A percentile compares a stretch with the other conserved stretches of the same genome.
Evolutionary conservation across 345 rosid species (phyloP).

Genomic region (Lumnitzera racemosa): DNA sequence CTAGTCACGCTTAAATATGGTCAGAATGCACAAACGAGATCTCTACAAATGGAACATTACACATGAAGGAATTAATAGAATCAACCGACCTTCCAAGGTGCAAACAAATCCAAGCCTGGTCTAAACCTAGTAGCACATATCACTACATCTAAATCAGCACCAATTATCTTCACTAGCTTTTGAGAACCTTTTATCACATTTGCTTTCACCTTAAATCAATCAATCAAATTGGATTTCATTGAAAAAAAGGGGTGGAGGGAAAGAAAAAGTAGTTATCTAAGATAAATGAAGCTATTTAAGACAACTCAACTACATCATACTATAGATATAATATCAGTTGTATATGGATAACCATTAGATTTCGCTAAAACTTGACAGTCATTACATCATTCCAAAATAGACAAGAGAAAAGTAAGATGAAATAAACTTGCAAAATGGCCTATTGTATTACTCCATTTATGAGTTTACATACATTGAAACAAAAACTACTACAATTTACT

Average conservation of each 20-base stretch:
- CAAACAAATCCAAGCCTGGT: conserved; percentile 67
- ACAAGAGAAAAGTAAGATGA: too few species aligned
- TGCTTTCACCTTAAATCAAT: conserved; percentile 54
- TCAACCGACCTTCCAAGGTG: conserved; percentile 74
- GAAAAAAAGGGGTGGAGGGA: too few species aligned
- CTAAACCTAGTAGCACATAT: conserved; percentile 83
- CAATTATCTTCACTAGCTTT: conserved; percentile 73
- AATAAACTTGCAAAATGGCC: too few species aligned
- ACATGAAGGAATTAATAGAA: background rate
- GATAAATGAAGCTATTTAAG: background rate
- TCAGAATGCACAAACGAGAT: background rate
- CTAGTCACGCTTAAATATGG: background rate
- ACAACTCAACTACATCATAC: background rate
- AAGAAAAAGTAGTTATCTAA: too few species aligned
- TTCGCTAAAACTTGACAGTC: too few species aligned
- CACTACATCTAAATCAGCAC: conserved; percentile 76
- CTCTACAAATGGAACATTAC: too few species aligned
- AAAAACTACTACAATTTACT: too few species aligned
- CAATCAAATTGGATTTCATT: too few species aligned
- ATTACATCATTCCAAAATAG: too few species aligned
- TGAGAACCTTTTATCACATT: conserved; percentile 78
- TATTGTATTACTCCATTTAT: too few species aligned
- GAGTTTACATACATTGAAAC: too few species aligned
- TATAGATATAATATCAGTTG: background rate
- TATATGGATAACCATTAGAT: too few species aligned